Percentiles rank a stretch among this genome's conserved stretches.
phyloP scores from a whole-genome alignment of 73 alveolate species.

The Paramecium tetraurelia region DNA sequence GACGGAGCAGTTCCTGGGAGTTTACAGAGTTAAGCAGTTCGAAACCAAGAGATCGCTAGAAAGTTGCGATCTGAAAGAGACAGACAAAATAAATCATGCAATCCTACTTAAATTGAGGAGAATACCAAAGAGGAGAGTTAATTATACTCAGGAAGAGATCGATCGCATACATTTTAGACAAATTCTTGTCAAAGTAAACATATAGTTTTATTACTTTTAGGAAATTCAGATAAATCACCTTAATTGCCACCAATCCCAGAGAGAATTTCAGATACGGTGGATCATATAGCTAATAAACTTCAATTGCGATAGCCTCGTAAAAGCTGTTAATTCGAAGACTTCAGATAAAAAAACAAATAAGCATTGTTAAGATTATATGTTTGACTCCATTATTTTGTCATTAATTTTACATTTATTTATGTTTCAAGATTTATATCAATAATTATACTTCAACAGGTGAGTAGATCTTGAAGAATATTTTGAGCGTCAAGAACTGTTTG shows the following conservation, averaged over 20 bases:
- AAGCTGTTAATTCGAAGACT: not conserved
- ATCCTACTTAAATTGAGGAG: not conserved
- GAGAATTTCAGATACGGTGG: not conserved
- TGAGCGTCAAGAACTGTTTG: slow-evolving; percentile 48
- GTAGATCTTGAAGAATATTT: not conserved
- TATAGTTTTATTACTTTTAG: not conserved
- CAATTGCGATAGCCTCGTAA: not conserved
- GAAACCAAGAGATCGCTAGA: slow-evolving; percentile 1
- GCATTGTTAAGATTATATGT: not conserved
- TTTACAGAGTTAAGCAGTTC: not conserved
- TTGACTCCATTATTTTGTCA: not conserved
- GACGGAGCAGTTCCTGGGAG: slow-evolving; percentile 50
- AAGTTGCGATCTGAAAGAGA: not conserved
- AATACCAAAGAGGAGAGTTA: not conserved
- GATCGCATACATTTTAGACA: not conserved
- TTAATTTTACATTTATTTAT: not conserved
- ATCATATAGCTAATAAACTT: not conserved
- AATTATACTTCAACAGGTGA: not conserved
- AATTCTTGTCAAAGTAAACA: not conserved
- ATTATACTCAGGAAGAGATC: not conserved
- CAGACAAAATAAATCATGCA: not conserved
- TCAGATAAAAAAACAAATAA: not conserved
- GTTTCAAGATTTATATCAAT: not conserved
- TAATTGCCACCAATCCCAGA: not conserved
- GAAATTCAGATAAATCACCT: not conserved